Percentiles rank a stretch among this genome's conserved stretches.
Conservation (phyloP, 73 alveolate species). For the Paraurostyla sp. region DNA sequence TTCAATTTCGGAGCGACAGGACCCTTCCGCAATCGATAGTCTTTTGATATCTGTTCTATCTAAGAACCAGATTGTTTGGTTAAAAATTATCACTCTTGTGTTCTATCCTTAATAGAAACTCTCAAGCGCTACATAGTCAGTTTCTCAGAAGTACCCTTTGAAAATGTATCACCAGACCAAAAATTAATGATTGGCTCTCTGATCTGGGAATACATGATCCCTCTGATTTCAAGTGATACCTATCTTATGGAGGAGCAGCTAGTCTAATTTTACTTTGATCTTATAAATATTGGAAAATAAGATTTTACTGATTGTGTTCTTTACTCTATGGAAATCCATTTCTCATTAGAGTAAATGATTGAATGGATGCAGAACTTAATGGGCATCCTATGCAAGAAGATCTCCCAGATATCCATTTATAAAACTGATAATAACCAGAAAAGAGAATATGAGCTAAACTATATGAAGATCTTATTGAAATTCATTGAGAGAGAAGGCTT, state of each 20-base stretch:
- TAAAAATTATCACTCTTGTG: not conserved
- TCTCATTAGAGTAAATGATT: constrained; percentile 39
- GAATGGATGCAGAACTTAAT: constrained; percentile 14
- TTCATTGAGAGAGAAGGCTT: constrained; percentile 15
- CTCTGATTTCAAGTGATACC: constrained; percentile 8
- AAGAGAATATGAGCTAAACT: constrained; percentile 21
- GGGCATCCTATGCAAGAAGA: constrained; percentile 28
- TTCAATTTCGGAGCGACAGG: constrained; percentile 80
- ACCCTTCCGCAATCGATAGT: constrained; percentile 75
- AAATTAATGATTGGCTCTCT: constrained; percentile 26
- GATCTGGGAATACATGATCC: constrained; percentile 37
- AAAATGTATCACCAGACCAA: not conserved
- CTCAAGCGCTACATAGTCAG: constrained; percentile 39
- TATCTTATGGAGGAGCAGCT: constrained; percentile 51
- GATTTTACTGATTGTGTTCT: not conserved
- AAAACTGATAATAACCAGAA: not conserved
- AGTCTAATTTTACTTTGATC: constrained; percentile 12
- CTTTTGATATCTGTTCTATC: constrained; percentile 59
- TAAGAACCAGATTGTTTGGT: constrained; percentile 65
- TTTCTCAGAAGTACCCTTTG: not conserved
- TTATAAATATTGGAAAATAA: not conserved
- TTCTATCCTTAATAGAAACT: constrained; percentile 26
- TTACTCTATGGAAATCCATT: constrained; percentile 17
- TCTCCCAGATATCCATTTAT: not conserved
- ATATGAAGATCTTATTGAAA: constrained; percentile 6